Base-by-base conservation (phyloP, 1,284 basidiomycete species). In the Ustilago shanxiensis region DNA sequence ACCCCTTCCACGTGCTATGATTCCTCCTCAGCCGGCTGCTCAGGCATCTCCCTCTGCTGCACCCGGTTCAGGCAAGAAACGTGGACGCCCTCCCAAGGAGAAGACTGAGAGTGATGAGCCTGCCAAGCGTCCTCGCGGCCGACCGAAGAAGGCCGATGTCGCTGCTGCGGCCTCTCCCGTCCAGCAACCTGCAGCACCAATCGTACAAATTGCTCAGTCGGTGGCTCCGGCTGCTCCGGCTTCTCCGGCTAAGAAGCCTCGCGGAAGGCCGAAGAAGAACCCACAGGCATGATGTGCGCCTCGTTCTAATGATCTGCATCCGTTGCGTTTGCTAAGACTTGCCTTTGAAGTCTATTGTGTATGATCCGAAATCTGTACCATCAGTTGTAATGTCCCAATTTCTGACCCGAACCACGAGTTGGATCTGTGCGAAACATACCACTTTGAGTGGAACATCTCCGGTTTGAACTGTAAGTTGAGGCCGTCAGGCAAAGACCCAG, bases 211-310 rank as follows among this genome's bases (percentile, higher is more conserved):
- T n/a, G n/a, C n/a, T n/a, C n/a, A n/a, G n/a, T n/a, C n/a, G n/a
- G 2, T 44, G 6, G 55, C 54, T 3, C 22, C 45, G 10, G 24
- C 39, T 47, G 52, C 52, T 45, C 9, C 52, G 11, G 49, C 14
- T 44, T 20, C 37, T 26, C 59, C 60, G 67, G 61, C 47, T 6
- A 77, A 77, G 62, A 68, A 60, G 51, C 26, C 50, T 24, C 66
- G 66, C 20, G 74, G 74, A 29, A 66, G 74, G 51, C 74, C 74
- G 60, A 72, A 69, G 67, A 77, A 77, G 59, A 56, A 57, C 41
- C 31, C 53, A 47, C 49, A 49, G 24, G 45, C 35, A 2, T 33
- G 45, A 33, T 37, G 13, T 14, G 7, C 14, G 14, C 35, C 35
- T 35, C 13, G n/a, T 35, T 53, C 18, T 33, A 31, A n/a, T 51